phyloP scores from a whole-genome alignment of 495 filamentous ascomycete species.

The Hypoxylon intermedium region DNA sequence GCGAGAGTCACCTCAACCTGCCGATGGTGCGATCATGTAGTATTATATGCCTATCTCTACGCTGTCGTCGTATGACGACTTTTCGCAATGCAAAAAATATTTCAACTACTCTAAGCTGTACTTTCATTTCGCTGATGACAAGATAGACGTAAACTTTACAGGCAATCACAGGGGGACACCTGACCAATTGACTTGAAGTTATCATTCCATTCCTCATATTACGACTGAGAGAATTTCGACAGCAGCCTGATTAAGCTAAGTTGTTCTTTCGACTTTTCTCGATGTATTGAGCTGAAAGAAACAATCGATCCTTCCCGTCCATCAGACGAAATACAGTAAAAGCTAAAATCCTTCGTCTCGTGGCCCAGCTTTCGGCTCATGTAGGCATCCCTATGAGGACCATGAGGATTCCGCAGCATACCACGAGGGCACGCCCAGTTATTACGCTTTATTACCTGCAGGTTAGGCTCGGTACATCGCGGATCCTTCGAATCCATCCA shows the following conservation, averaged over 20 bases:
- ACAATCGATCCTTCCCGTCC: conserved; percentile 22
- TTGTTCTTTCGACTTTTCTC: neutral
- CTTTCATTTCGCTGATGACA: too few relatives aligned
- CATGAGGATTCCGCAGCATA: conserved; percentile 8
- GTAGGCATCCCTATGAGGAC: neutral
- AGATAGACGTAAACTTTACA: too few relatives aligned
- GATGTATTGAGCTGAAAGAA: conserved; percentile 12
- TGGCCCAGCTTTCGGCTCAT: conserved; percentile 2
- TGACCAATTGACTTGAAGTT: too few relatives aligned
- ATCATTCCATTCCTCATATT: conserved; percentile 15
- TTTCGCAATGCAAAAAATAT: conserved; percentile 16
- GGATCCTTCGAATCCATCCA: conserved; percentile 19
- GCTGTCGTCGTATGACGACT: conserved; percentile 17
- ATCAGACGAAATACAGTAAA: conserved; percentile 12
- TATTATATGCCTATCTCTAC: conserved; percentile 14
- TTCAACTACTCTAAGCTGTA: too few relatives aligned
- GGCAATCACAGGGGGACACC: too few relatives aligned
- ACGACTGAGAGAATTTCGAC: neutral
- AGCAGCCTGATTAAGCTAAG: neutral
- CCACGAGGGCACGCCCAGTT: conserved; percentile 9
- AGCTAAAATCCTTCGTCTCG: conserved; percentile 24
- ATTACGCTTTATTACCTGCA: conserved; percentile 24
- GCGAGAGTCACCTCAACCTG: conserved; percentile 7
- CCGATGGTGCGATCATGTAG: conserved; percentile 9
- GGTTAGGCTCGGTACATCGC: conserved; percentile 30